Base-by-base conservation (phyloP, 148 eudicot genomes). In the Rhododendron ferrugineum region DNA sequence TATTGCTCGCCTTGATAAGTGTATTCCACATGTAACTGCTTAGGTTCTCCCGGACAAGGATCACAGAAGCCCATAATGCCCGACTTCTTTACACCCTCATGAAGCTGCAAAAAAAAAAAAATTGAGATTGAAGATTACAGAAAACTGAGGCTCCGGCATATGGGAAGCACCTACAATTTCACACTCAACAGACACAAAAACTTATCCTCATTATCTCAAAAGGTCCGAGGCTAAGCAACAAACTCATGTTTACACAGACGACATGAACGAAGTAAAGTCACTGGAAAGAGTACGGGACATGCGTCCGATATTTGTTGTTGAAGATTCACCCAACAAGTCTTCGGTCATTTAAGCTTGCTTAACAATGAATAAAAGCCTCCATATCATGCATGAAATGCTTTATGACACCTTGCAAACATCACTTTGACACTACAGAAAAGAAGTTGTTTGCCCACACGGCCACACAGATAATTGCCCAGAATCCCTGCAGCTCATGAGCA, bases 51-150 rank as follows among this genome's bases (percentile, higher is more conserved):
- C 0, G 98, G 99, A 88, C 98, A 97, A 87, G 98, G 98, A 87
- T 97, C 99, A 76, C 96, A 95, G 86, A 95, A 97, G 20, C 99
- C 99, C 99, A 97, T 97, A 54, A 97, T 97, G 74, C 98, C 99
- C 5, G 98, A 93, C 90, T 97, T 97, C 89, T 95, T 97, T 83
- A 97, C 96, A 73, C 99, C 99, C 62, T 93, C 93, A 40, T 97
- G 99, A 82, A 97, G 98, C 99, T 97, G 94, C 88, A 75, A 36
- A 74, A 82, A 18, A 34, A 3, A 46, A 46, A 44, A 46, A 40
- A 0, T 40, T 10, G 40, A 73, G 37, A 42, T 64, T 36, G 78
- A 84, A 2, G 37, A 84, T 84, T 13, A 73, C 37, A 74, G 32
- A 74, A 16, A 83, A 10, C 36, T 28, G 36, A 68, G 18, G 74